phyloP scores from a whole-genome alignment of 306 rosid genomes.

The Trifolium pratense region DNA sequence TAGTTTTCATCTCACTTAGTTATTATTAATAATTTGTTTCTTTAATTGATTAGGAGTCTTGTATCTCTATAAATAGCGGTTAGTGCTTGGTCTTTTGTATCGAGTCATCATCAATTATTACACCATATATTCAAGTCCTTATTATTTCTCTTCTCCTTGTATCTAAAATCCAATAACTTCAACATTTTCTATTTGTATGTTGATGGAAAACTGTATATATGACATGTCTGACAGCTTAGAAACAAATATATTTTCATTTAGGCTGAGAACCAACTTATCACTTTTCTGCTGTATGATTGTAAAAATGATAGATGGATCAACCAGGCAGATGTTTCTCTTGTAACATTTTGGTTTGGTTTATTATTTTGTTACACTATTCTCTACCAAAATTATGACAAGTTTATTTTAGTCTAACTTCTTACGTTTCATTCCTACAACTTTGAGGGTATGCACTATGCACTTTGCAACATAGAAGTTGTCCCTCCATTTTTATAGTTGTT shows the following conservation, averaged over 20 bases:
- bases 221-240: not conserved
- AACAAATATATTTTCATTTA: not conserved
- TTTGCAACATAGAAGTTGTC: not conserved
- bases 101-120: not conserved
- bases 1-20: not conserved
- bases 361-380: not conserved
- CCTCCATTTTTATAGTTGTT: not conserved
- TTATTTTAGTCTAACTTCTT: not conserved
- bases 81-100: not conserved
- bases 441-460: not conserved
- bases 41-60: not conserved
- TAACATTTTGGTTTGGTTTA: not conserved
- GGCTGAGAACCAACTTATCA: conserved; percentile 18
- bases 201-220: conserved; percentile 11
- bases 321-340: not conserved
- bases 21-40: not conserved
- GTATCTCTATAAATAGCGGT: not conserved
- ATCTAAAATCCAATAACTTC: not conserved
- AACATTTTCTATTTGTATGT: not conserved
- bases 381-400: not conserved
- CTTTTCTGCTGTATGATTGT: conserved; percentile 11
- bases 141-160: not conserved
- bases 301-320: not conserved
- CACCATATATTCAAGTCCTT: conserved; percentile 12
- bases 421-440: not conserved